Evolutionary conservation across 108 stramenopile species (phyloP).

Genomic region (Nitzschia sp.): DNA sequence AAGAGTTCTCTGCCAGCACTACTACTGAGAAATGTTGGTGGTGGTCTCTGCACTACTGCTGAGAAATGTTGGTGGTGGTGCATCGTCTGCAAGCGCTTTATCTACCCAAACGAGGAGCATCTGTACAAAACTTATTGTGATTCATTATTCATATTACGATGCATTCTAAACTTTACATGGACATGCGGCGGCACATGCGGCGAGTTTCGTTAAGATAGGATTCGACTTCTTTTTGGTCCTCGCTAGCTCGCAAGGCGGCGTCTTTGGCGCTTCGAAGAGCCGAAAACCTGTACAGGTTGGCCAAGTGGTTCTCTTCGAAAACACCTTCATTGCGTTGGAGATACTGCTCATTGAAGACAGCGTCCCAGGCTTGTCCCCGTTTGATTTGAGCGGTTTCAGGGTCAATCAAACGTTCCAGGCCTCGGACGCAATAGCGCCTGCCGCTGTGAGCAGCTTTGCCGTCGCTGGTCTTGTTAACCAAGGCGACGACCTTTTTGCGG

Average conservation of each 20-base stretch:
- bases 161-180: conserved; percentile 12
- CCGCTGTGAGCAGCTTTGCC: background rate
- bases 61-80: too few species aligned
- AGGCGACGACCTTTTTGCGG: conserved; percentile 5
- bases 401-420: conserved; percentile 11
- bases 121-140: too few species aligned
- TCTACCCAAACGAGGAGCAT: too few species aligned
- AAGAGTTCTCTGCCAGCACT: too few species aligned
- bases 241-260: conserved; percentile 6
- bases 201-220: conserved; percentile 2
- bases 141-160: too few species aligned
- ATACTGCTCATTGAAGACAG: conserved; percentile 24
- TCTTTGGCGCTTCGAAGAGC: background rate
- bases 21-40: too few species aligned
- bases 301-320: conserved; percentile 1
- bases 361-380: conserved; percentile 23
- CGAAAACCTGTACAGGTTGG: conserved; percentile 6
- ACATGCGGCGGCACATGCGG: conserved; percentile 3
- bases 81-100: too few species aligned
- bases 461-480: background rate
- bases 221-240: conserved; percentile 17
- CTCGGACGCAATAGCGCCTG: conserved; percentile 6
- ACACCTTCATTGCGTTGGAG: background rate
- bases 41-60: too few species aligned
- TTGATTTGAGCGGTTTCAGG: conserved; percentile 6